Percentiles rank a stretch among this genome's conserved stretches.
These are phyloP conservation scores for Lodderomyces metapsilosis DNA, from an alignment of 1,139 yeast species.

Conservation along the genomic window DNA sequence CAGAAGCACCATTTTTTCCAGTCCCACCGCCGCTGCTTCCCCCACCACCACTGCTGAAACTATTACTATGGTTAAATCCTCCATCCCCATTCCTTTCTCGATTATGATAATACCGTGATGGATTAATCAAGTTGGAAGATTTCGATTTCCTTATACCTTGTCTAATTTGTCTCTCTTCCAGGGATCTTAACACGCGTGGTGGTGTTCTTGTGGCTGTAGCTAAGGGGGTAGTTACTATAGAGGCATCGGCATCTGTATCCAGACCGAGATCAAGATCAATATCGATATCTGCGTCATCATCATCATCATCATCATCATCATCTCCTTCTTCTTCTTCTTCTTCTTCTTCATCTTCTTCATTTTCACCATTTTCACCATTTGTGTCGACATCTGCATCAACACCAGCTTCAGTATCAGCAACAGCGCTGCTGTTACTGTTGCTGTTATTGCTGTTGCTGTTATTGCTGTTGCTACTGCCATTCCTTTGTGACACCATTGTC, in stretches of 20 bases:
- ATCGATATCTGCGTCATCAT: background rate
- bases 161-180: background rate
- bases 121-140: background rate
- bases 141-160: slow-evolving; percentile 1
- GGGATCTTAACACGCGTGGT: background rate
- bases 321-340: too few species aligned
- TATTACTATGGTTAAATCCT: background rate
- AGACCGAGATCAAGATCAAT: background rate
- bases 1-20: background rate
- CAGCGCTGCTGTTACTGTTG: too few species aligned
- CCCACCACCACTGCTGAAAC: background rate
- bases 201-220: background rate
- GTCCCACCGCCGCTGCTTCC: background rate
- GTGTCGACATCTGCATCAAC: background rate
- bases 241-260: background rate
- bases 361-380: background rate
- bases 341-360: too few species aligned
- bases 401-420: background rate
- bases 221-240: background rate
- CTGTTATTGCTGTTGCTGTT: too few species aligned
- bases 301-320: too few species aligned
- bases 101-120: background rate
- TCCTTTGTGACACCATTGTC: background rate
- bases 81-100: background rate
- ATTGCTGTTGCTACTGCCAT: background rate